Evolutionary conservation across 2,329 filamentous ascomycete genomes (phyloP).

Genomic region (Sporothrix luriei): DNA sequence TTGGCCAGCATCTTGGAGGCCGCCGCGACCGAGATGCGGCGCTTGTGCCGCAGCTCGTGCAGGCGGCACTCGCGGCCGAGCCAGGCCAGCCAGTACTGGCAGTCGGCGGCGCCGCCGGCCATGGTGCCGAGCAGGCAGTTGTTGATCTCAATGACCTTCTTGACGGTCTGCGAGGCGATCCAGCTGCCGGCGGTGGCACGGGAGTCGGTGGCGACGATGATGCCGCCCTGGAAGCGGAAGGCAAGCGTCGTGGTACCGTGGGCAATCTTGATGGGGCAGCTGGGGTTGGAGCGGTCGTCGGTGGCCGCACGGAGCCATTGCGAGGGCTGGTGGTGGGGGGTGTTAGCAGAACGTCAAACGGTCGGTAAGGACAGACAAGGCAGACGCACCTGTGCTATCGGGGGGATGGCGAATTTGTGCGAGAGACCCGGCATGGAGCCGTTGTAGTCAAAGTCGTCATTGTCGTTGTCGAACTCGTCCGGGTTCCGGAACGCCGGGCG

Average conservation of each 20-base stretch:
- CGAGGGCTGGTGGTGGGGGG: constrained; percentile 69
- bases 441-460: constrained; percentile 72
- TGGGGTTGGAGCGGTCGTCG: constrained; percentile 94
- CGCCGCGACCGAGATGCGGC: constrained; percentile 94
- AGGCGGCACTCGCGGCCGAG: constrained; percentile 98
- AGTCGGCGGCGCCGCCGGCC: constrained; percentile 98
- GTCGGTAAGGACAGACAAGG: neutral
- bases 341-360: neutral
- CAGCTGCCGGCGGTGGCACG: constrained; percentile 96
- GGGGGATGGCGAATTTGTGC: constrained; percentile 92
- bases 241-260: constrained; percentile 98
- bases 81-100: constrained; percentile 99
- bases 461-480: constrained; percentile 71
- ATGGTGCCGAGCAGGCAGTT: constrained; percentile 91
- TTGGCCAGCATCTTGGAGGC: constrained; percentile 99
- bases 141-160: constrained; percentile 99
- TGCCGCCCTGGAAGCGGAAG: constrained; percentile 97
- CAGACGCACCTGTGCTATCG: constrained; percentile 78
- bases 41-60: constrained; percentile 98
- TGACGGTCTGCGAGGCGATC: constrained; percentile 99
- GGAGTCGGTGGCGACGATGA: constrained; percentile 97
- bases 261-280: constrained; percentile 98
- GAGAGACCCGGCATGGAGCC: constrained; percentile 75
- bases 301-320: constrained; percentile 96
- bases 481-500: constrained; percentile 71